Percentiles rank a stretch among this genome's conserved stretches.
Conservation (phyloP, 208 protist genomes). For the Acanthamoeba sp. region DNA sequence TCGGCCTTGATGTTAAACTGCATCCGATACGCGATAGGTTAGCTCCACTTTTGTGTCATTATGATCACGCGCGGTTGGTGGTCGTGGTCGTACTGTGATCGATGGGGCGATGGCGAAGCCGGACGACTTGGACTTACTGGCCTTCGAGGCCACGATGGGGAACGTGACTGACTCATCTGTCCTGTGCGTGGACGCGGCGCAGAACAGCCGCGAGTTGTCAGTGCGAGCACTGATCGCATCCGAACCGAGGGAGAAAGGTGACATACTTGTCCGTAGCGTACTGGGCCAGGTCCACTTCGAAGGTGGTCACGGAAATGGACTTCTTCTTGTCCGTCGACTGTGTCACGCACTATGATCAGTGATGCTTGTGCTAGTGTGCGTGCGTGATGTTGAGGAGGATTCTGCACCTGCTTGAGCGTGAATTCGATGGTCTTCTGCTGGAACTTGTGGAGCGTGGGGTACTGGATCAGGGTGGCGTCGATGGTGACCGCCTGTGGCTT, state of each 20-base stretch:
- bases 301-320: background rate
- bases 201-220: background rate
- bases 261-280: slow-evolving; percentile 66
- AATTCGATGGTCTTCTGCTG: slow-evolving; percentile 68
- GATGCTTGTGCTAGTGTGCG: background rate
- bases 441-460: slow-evolving; percentile 53
- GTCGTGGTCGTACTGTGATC: background rate
- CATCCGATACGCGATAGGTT: background rate
- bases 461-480: slow-evolving; percentile 56
- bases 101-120: background rate
- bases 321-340: slow-evolving; percentile 55
- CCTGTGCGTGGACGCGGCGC: background rate
- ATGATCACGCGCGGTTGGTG: too few species aligned
- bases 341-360: background rate
- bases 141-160: slow-evolving; percentile 21
- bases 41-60: background rate
- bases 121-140: slow-evolving; percentile 31
- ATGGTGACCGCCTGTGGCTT: slow-evolving; percentile 20
- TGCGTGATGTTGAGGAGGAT: background rate
- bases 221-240: background rate
- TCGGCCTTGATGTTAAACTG: slow-evolving; percentile 65
- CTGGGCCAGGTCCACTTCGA: slow-evolving; percentile 56
- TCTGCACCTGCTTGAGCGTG: slow-evolving; percentile 53
- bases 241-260: background rate
- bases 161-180: slow-evolving; percentile 34